Evolutionary conservation across 2,329 filamentous ascomycete genomes (phyloP).

Genomic region (Verticillium isaacii): DNA sequence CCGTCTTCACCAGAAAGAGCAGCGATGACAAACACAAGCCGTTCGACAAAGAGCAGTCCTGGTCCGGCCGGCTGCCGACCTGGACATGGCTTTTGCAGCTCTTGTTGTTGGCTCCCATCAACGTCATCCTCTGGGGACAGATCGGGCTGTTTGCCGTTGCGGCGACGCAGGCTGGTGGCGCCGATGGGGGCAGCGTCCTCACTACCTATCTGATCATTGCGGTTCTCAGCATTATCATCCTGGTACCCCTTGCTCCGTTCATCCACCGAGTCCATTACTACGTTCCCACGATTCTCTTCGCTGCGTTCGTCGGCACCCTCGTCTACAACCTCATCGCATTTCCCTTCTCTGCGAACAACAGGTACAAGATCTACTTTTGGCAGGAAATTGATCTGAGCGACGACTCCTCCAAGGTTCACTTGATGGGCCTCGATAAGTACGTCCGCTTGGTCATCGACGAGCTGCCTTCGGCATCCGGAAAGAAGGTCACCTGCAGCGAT

Average conservation of each 20-base stretch:
- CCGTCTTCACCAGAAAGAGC: conserved; percentile 26
- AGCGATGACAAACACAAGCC: conserved; percentile 25
- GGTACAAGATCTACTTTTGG: conserved; percentile 83
- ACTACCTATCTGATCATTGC: conserved; percentile 68
- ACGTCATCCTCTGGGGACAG: conserved; percentile 72
- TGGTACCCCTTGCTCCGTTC: conserved; percentile 77
- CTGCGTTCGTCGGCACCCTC: conserved; percentile 66
- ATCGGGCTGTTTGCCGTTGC: conserved; percentile 68
- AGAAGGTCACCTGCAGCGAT: conserved; percentile 48
- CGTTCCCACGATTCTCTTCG: conserved; percentile 69
- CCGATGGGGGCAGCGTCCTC: conserved; percentile 73
- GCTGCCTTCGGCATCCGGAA: conserved; percentile 66
- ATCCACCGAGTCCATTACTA: conserved; percentile 83
- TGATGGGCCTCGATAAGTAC: conserved; percentile 65
- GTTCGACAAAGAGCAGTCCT: conserved; percentile 74
- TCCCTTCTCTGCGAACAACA: conserved; percentile 75
- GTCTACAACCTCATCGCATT: conserved; percentile 85
- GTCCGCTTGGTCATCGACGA: conserved; percentile 61
- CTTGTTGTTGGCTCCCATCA: conserved; percentile 71
- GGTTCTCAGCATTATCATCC: conserved; percentile 61
- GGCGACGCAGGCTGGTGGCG: conserved; percentile 72
- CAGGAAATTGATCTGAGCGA: conserved; percentile 75
- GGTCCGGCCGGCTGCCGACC: conserved; percentile 73
- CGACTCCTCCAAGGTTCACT: conserved; percentile 62
- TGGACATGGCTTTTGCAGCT: conserved; percentile 91